A percentile compares a stretch with the other conserved stretches of the same genome.
phyloP scores from a whole-genome alignment of 257 asterid genomes.

The Avicennia marina region DNA sequence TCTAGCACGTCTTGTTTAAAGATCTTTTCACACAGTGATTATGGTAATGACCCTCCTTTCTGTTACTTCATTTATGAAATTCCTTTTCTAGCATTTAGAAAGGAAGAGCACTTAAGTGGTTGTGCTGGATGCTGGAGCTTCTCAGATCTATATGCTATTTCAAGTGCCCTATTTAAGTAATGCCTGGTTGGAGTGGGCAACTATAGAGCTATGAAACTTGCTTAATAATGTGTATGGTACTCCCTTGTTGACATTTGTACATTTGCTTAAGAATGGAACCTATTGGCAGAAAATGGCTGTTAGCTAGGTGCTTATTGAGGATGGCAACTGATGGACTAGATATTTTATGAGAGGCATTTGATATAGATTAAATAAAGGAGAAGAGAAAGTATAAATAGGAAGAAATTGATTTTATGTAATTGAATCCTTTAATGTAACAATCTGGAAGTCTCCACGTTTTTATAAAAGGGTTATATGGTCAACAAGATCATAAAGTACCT shows the following conservation, averaged over 20 bases:
- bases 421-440: neutral
- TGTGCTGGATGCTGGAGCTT: conserved; percentile 6
- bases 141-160: neutral
- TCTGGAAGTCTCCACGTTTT: neutral
- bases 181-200: neutral
- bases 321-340: conserved; percentile 1
- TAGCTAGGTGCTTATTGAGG: conserved; percentile 1
- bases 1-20: conserved; percentile 77
- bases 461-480: neutral
- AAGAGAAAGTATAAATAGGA: neutral
- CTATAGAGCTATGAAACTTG: neutral
- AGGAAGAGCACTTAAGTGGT: neutral
- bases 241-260: no score
- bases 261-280: neutral
- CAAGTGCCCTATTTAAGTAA: no score
- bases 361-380: neutral
- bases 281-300: conserved; percentile 9
- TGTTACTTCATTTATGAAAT: conserved; percentile 10
- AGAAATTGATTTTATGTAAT: neutral
- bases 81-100: conserved; percentile 8
- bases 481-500: conserved; percentile 1
- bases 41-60: conserved; percentile 52
- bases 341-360: neutral
- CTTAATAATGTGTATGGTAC: neutral
- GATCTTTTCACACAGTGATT: conserved; percentile 91